These are phyloP conservation scores for Leptographium procerum DNA, from an alignment of 2,329 filamentous ascomycete species.

Conservation along the genomic window DNA sequence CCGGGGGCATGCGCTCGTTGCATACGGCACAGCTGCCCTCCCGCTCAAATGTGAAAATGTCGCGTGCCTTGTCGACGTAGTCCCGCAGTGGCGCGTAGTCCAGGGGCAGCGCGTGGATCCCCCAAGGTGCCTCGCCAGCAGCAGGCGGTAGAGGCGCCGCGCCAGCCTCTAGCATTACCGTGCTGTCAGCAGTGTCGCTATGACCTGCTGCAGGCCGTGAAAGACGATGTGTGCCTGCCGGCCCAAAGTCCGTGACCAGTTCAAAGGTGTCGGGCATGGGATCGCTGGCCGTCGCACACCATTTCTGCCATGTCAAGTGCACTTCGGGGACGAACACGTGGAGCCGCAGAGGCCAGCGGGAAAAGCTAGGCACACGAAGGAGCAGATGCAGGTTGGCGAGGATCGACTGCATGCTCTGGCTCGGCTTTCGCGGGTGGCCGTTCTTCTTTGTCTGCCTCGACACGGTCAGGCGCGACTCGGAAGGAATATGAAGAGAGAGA, in stretches of 20 bases:
- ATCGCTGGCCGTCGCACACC: conserved; percentile 37
- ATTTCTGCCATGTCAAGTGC: conserved; percentile 54
- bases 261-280: conserved; percentile 34
- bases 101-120: conserved; percentile 43
- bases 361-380: conserved; percentile 67
- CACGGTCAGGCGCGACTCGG: conserved; percentile 45
- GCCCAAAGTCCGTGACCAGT: conserved; percentile 46
- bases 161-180: not conserved
- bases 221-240: conserved; percentile 5
- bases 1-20: conserved; percentile 29
- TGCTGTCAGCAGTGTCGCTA: not conserved
- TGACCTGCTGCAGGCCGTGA: conserved; percentile 1
- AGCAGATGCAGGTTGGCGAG: conserved; percentile 74
- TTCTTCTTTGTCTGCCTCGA: conserved; percentile 39
- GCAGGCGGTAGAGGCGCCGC: no score
- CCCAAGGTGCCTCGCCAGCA: conserved; percentile 20
- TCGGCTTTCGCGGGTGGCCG: conserved; percentile 44
- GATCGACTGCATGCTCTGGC: conserved; percentile 52
- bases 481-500: conserved; percentile 64
- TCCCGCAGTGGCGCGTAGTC: conserved; percentile 41
- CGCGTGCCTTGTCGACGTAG: conserved; percentile 44
- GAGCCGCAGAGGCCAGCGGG: conserved; percentile 68
- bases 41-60: conserved; percentile 42
- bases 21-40: conserved; percentile 47
- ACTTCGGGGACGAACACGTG: conserved; percentile 69